phyloP scores from a whole-genome alignment of 2,329 filamentous ascomycete species.

The Xylaria sp. region DNA sequence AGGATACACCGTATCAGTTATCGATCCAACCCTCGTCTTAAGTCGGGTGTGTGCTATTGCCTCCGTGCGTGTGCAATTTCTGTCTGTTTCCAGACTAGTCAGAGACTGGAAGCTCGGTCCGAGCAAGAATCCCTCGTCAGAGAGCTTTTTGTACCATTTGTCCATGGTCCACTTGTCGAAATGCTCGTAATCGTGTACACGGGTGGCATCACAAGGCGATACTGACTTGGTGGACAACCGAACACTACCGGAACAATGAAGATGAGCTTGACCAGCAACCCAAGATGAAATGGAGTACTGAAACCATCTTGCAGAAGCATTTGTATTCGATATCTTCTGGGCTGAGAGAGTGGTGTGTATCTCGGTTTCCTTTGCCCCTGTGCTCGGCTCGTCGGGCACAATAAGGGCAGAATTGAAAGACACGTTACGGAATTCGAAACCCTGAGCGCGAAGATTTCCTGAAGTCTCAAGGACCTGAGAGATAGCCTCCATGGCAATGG shows the following conservation, averaged over 20 bases:
- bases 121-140: constrained; percentile 26
- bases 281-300: constrained; percentile 40
- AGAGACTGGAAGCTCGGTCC: constrained; percentile 26
- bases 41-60: background rate
- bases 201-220: no score
- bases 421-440: constrained; percentile 22
- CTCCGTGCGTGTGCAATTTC: background rate
- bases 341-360: constrained; percentile 27
- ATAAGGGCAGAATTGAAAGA: constrained; percentile 13
- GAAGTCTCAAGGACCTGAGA: background rate
- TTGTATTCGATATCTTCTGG: constrained; percentile 19
- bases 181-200: background rate
- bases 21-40: background rate
- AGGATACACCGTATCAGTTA: background rate
- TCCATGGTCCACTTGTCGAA: constrained; percentile 8
- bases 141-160: constrained; percentile 35
- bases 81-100: constrained; percentile 23
- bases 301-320: constrained; percentile 27
- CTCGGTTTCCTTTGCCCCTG: constrained; percentile 6
- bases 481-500: constrained; percentile 16
- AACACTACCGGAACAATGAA: constrained; percentile 37
- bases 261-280: background rate
- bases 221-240: background rate
- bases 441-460: background rate
- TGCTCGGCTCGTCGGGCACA: constrained; percentile 6